Percentiles rank a stretch among this genome's conserved stretches.
Evolutionary conservation across 331 rosid genomes (phyloP).

Genomic region (Pyracantha coccinea): DNA sequence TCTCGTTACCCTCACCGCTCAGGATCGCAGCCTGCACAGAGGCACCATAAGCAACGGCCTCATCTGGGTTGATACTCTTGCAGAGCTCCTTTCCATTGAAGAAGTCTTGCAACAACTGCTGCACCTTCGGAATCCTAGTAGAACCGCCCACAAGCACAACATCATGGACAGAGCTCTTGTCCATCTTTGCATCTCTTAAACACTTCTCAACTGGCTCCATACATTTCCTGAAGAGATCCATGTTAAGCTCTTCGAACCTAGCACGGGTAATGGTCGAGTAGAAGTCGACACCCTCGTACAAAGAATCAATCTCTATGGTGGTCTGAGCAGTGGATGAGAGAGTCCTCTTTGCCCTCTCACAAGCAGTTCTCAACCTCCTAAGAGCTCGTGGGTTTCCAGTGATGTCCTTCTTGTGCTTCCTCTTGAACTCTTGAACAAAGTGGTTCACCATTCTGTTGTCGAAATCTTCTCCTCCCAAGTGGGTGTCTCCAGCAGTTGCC

Average conservation of each 20-base stretch:
- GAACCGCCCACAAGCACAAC: slow-evolving; percentile 82
- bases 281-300: slow-evolving; percentile 68
- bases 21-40: slow-evolving; percentile 74
- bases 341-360: slow-evolving; percentile 83
- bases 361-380: slow-evolving; percentile 60
- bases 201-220: slow-evolving; percentile 88
- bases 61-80: slow-evolving; percentile 74
- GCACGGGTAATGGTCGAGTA: slow-evolving; percentile 66
- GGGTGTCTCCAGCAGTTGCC: slow-evolving; percentile 79
- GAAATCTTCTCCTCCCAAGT: slow-evolving; percentile 75
- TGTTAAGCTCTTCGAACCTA: slow-evolving; percentile 60
- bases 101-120: slow-evolving; percentile 65
- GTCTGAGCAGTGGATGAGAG: slow-evolving; percentile 81
- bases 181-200: slow-evolving; percentile 75
- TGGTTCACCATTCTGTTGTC: slow-evolving; percentile 77
- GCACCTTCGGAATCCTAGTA: slow-evolving; percentile 71
- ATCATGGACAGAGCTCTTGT: slow-evolving; percentile 61
- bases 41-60: slow-evolving; percentile 75
- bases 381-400: slow-evolving; percentile 66
- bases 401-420: slow-evolving; percentile 71
- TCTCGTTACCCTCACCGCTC: slow-evolving; percentile 75
- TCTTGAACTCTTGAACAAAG: slow-evolving; percentile 75
- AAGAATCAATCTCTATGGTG: slow-evolving; percentile 69
- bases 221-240: slow-evolving; percentile 74
- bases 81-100: slow-evolving; percentile 72